phyloP scores from a whole-genome alignment of 257 asterid species.

The Euphrasia confusa region DNA sequence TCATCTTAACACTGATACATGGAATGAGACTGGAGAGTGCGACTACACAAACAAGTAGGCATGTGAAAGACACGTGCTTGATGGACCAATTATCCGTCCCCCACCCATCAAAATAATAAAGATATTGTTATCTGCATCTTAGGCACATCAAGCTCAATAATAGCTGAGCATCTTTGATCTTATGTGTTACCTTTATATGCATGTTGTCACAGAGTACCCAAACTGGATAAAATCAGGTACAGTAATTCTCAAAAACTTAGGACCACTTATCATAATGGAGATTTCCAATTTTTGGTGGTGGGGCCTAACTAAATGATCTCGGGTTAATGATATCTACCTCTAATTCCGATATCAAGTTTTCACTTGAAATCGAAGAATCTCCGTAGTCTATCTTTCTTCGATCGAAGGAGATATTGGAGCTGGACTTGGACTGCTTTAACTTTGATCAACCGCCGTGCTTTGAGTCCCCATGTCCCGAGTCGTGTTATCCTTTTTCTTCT shows the following conservation, averaged over 20 bases:
- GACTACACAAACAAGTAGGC: not conserved
- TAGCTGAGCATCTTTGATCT: not conserved
- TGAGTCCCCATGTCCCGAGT: constrained; percentile 76
- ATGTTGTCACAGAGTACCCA: not conserved
- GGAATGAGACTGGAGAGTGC: not conserved
- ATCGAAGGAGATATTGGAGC: constrained; percentile 48
- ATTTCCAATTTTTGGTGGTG: not conserved
- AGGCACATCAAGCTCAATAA: not conserved
- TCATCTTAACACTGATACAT: not conserved
- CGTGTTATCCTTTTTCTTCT: constrained; percentile 34
- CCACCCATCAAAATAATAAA: not conserved
- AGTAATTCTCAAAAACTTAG: not conserved
- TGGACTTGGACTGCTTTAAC: constrained; percentile 40
- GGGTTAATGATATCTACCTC: constrained; percentile 32
- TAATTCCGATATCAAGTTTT: constrained; percentile 28
- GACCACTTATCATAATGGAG: not conserved
- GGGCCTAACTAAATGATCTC: not conserved
- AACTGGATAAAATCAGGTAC: not conserved
- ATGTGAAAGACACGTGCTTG: not conserved
- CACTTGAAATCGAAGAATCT: constrained; percentile 27
- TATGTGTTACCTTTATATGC: not conserved
- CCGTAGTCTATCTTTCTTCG: constrained; percentile 39
- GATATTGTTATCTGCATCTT: not conserved
- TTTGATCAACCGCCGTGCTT: constrained; percentile 35
- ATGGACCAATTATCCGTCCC: not conserved